phyloP scores from a whole-genome alignment of 345 rosid genomes.

The Kernera saxatilis region DNA sequence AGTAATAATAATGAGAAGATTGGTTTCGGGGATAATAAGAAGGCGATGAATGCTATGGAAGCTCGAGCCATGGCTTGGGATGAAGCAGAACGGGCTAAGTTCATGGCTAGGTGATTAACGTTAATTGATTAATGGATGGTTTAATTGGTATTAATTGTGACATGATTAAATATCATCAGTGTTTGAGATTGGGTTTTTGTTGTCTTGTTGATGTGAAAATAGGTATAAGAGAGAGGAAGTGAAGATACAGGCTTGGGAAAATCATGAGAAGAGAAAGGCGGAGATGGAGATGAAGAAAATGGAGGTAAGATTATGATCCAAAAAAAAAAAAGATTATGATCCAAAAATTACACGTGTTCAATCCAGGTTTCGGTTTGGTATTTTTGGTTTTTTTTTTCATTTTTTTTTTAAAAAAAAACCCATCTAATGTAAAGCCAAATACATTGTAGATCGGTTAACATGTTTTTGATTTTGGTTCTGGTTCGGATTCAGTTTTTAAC shows the following conservation, averaged over 20 bases:
- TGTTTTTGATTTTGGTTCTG: not conserved
- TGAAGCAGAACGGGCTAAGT: slow-evolving; percentile 89
- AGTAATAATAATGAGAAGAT: not conserved
- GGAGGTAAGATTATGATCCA: slow-evolving; percentile 51
- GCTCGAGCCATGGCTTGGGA: slow-evolving; percentile 86
- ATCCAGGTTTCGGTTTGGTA: not conserved
- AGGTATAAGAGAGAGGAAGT: slow-evolving; percentile 95
- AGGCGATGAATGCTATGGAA: slow-evolving; percentile 51
- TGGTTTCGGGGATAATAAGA: slow-evolving; percentile 1
- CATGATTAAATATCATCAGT: not conserved
- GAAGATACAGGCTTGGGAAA: slow-evolving; percentile 95
- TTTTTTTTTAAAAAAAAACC: too few relatives aligned
- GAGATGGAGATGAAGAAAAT: slow-evolving; percentile 90
- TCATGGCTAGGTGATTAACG: slow-evolving; percentile 66
- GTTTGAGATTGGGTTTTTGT: not conserved
- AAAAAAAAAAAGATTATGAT: not conserved
- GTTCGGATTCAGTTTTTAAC: too few relatives aligned
- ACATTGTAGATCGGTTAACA: not conserved
- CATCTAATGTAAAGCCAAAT: not conserved
- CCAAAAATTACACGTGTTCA: not conserved
- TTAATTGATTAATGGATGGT: not conserved
- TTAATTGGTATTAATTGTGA: not conserved
- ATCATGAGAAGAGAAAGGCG: slow-evolving; percentile 88
- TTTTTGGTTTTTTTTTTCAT: not conserved
- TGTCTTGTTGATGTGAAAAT: not conserved